Conservation (phyloP, 1,284 basidiomycete species). For the Porphyrellus sp. region DNA sequence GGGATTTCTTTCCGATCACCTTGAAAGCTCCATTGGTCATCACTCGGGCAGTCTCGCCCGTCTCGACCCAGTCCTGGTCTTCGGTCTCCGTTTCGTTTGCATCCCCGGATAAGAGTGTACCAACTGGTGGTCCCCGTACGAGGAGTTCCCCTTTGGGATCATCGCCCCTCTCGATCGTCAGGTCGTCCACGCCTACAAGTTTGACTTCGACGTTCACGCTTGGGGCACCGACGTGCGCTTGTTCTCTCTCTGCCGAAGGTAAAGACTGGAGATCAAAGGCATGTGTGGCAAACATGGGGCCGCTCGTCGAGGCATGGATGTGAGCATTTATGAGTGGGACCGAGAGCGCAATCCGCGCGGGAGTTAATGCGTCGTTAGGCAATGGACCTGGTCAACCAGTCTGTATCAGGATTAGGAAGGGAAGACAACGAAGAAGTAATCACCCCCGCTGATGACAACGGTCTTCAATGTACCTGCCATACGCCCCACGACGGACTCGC, state of each 20-base stretch:
- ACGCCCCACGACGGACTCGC: slow-evolving; percentile 56
- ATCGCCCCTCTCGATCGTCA: slow-evolving; percentile 54
- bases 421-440: slow-evolving; percentile 16
- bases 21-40: slow-evolving; percentile 65
- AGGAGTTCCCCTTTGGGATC: slow-evolving; percentile 52
- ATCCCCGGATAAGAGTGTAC: slow-evolving; percentile 43
- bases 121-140: slow-evolving; percentile 55
- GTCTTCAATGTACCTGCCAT: slow-evolving; percentile 57
- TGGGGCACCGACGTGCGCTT: slow-evolving; percentile 68
- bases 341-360: slow-evolving; percentile 66
- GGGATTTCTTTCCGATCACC: slow-evolving; percentile 20
- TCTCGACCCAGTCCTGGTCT: slow-evolving; percentile 49
- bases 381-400: slow-evolving; percentile 36
- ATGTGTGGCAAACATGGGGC: slow-evolving; percentile 70
- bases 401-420: not conserved
- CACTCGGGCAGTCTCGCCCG: slow-evolving; percentile 46
- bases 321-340: slow-evolving; percentile 64
- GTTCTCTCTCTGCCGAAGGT: slow-evolving; percentile 35
- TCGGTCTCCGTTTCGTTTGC: slow-evolving; percentile 31
- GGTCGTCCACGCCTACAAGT: slow-evolving; percentile 60
- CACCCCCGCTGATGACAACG: slow-evolving; percentile 65
- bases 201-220: slow-evolving; percentile 73
- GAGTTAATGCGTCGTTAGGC: slow-evolving; percentile 45
- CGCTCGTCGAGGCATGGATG: slow-evolving; percentile 58
- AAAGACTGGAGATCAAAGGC: slow-evolving; percentile 74